Conservation (phyloP, 2,329 filamentous ascomycete species). For the Polychaeton citri region DNA sequence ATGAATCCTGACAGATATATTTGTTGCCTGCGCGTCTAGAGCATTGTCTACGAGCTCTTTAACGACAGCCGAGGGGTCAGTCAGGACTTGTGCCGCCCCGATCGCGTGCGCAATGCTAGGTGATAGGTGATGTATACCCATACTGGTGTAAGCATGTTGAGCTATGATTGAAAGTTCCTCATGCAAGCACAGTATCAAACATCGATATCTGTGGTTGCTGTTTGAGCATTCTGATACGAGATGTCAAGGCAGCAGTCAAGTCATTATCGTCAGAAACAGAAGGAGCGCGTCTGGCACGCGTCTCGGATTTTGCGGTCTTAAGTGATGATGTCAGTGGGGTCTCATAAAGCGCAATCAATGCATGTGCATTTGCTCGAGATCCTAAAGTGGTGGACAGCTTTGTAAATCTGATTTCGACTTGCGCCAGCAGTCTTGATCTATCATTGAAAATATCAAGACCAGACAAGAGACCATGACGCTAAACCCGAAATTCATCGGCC, state of each 20-base stretch:
- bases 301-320: not conserved
- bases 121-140: conserved; percentile 30
- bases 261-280: not conserved
- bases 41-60: conserved; percentile 72
- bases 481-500: conserved; percentile 62
- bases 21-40: conserved; percentile 56
- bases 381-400: too few species aligned
- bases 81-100: conserved; percentile 47
- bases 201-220: too few species aligned
- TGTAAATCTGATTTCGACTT: too few species aligned
- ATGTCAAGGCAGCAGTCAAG: too few species aligned
- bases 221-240: too few species aligned
- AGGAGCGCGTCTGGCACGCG: not conserved
- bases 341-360: too few species aligned
- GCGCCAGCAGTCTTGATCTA: too few species aligned
- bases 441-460: too few species aligned
- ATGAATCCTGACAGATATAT: conserved; percentile 51
- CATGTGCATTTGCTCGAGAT: too few species aligned
- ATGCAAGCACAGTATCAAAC: too few species aligned
- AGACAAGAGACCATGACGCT: conserved; percentile 69
- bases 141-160: too few species aligned
- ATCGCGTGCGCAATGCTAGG: conserved; percentile 39
- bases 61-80: conserved; percentile 47
- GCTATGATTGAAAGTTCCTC: too few species aligned
- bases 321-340: not conserved